These are phyloP conservation scores for Brasilioporus rufonigricans DNA, from an alignment of 768 basidiomycete genomes.

Conservation along the genomic window DNA sequence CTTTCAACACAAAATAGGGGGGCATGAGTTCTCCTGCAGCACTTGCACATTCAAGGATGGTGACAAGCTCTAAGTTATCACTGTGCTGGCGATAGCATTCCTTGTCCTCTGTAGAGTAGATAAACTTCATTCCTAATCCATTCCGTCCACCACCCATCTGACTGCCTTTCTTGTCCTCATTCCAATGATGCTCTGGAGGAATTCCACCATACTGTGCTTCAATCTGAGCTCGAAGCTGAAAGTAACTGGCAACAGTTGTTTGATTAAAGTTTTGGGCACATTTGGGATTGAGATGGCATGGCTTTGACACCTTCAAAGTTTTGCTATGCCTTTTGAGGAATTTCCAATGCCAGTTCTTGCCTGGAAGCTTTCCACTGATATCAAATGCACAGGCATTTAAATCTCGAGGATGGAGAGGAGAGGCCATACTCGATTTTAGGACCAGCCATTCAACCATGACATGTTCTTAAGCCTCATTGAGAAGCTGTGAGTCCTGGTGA, in stretches of 20 bases:
- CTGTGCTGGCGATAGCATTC: neutral
- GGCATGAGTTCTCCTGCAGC: too few species aligned
- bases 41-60: neutral
- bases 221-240: neutral
- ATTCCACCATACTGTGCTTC: neutral
- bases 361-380: neutral
- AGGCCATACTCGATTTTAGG: neutral
- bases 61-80: neutral
- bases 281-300: neutral
- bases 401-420: neutral
- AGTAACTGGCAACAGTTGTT: neutral
- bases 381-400: neutral
- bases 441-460: neutral
- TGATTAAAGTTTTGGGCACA: neutral
- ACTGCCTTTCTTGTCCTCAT: neutral
- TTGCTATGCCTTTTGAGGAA: neutral
- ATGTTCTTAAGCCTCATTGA: neutral
- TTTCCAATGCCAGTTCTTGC: neutral
- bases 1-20: too few species aligned
- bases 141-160: neutral
- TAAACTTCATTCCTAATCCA: neutral
- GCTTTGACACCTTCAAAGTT: neutral
- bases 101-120: neutral
- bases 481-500: neutral
- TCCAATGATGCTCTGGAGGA: neutral